These are phyloP conservation scores for Myxozyma mucilagina DNA, from an alignment of 805 yeast genomes.

Conservation along the genomic window DNA sequence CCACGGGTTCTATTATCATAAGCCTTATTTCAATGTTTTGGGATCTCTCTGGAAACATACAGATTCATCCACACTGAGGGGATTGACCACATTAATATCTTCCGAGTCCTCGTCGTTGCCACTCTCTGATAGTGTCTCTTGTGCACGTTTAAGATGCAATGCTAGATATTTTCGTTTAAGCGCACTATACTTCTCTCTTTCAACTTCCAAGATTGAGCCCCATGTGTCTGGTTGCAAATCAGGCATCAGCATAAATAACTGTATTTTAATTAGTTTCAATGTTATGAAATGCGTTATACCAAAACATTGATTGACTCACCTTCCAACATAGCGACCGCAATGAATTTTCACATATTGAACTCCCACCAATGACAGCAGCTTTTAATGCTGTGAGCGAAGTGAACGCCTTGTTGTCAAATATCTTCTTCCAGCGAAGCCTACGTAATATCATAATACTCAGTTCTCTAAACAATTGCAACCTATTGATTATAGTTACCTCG, in stretches of 20 bases:
- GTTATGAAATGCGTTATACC: too few species aligned
- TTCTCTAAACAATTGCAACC: neutral
- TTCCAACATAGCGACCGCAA: conserved; percentile 30
- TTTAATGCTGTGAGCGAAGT: conserved; percentile 24
- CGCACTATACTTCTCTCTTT: conserved; percentile 23
- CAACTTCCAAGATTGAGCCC: conserved; percentile 10
- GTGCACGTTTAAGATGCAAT: conserved; percentile 14
- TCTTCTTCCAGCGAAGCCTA: conserved; percentile 20
- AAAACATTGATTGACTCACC: too few species aligned
- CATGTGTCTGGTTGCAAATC: conserved; percentile 30
- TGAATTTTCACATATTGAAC: conserved; percentile 17
- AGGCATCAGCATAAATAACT: conserved; percentile 28
- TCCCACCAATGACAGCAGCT: conserved; percentile 22
- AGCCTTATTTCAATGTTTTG: neutral
- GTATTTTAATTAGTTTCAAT: too few species aligned
- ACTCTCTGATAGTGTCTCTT: neutral
- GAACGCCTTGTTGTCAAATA: conserved; percentile 7
- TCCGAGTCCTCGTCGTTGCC: conserved; percentile 11
- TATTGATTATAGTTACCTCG: neutral
- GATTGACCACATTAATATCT: conserved; percentile 26
- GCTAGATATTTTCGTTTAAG: conserved; percentile 17
- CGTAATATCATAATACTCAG: neutral
- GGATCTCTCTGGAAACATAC: conserved; percentile 18
- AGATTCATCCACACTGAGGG: conserved; percentile 28
- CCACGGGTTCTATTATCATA: conserved; percentile 27